Evolutionary conservation across 345 rosid genomes (phyloP), one percentile per base, ranked within the genome.

Genomic region (Turritis glabra): DNA sequence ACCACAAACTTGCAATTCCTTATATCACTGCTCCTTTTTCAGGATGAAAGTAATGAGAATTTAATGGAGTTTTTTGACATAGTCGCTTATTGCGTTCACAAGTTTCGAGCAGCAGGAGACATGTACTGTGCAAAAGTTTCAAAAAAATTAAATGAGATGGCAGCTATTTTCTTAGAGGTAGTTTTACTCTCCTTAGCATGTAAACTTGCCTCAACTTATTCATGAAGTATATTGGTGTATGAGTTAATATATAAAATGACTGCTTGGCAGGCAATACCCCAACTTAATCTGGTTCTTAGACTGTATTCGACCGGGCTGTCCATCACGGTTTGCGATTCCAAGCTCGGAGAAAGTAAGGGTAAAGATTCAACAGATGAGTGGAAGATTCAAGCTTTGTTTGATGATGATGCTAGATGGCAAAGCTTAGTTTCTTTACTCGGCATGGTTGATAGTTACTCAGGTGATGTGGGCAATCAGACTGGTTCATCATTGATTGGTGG

Each of bases 221-320:
- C 80, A 54, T 72, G 51, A 67, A 35, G 70, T 72, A 73, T 40
- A 4, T 35, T 80, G 64, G 27, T 63, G 30, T 68, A 33, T 74
- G 35, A 50, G 32, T 47, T 74, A 59, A 71, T 17, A 76, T 79
- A 26, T 62, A 61, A 21, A 62, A 71, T 38, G 69, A 57, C 50
- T 48, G 37, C 43, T 76, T 78, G 86, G 74, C 90, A 95, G 99
- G 88, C 74, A 35, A 50, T 65, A 53, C 72, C 71, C 25, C 92
- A 88, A 22, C n/a, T 81, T 63, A 77, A 76, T 80, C 63, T 82
- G 71, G 84, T 90, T 76, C 64, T 95, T 73, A 82, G 82, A 79
- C 89, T 95, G 64, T 95, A 92, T 82, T 85, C 96, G 12, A 48
- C 77, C 12, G 93, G 93, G 46, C 68, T 92, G 82, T 80, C 78